Conservation (phyloP, 1,284 basidiomycete species). For the Ceraceosorus guamensis region DNA sequence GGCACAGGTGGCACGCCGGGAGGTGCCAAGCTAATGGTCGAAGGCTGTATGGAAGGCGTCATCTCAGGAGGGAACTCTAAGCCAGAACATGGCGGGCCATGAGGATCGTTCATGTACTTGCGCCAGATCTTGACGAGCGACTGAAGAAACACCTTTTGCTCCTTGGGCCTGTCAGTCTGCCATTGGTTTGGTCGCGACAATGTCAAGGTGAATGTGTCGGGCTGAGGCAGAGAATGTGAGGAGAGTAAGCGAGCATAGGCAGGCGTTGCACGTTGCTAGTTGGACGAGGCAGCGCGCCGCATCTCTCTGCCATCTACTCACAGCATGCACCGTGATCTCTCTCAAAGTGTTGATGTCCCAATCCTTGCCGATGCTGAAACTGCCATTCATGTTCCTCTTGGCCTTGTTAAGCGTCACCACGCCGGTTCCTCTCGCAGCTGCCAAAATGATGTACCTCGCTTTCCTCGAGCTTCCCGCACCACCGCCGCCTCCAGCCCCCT, state of each 20-base stretch:
- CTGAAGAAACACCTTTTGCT: constrained; percentile 37
- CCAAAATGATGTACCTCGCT: constrained; percentile 42
- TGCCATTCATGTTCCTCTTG: constrained; percentile 86
- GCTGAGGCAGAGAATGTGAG: constrained; percentile 9
- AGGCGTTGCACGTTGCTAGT: neutral
- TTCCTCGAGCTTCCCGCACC: constrained; percentile 18
- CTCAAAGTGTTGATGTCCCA: constrained; percentile 80
- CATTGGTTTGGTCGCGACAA: constrained; percentile 38
- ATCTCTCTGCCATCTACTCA: constrained; percentile 50
- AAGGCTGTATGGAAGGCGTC: constrained; percentile 2
- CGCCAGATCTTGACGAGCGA: constrained; percentile 35
- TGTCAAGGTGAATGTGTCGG: constrained; percentile 36
- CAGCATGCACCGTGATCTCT: constrained; percentile 66
- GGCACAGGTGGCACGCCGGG: constrained; percentile 10
- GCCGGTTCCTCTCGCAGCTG: constrained; percentile 30
- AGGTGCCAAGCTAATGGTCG: constrained; percentile 9
- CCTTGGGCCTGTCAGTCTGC: constrained; percentile 36
- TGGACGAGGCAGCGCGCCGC: neutral
- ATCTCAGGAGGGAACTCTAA: constrained; percentile 8
- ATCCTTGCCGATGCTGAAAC: constrained; percentile 95
- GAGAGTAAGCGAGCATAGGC: neutral
- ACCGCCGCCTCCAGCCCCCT: constrained; percentile 5
- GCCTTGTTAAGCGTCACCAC: constrained; percentile 64
- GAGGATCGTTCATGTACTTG: constrained; percentile 29
- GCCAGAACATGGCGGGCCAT: constrained; percentile 22